phyloP scores from a whole-genome alignment of 108 stramenopile genomes.

The Ochromonas danica region DNA sequence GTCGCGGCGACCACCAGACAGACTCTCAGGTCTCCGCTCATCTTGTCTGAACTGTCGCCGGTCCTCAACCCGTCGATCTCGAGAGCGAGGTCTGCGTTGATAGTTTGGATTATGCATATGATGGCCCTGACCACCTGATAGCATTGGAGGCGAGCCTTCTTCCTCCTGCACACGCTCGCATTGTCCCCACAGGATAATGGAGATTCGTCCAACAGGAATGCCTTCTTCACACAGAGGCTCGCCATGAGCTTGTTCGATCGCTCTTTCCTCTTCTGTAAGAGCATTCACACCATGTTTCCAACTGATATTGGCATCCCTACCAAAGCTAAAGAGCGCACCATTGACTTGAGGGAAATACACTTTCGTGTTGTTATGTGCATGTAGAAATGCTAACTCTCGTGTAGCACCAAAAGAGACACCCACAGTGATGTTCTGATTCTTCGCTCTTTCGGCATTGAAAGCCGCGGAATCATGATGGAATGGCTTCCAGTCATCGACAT shows the following conservation, averaged over 20 bases:
- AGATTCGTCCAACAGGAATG: slow-evolving; percentile 73
- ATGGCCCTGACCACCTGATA: slow-evolving; percentile 37
- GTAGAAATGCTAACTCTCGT: slow-evolving; percentile 73
- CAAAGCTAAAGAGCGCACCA: slow-evolving; percentile 77
- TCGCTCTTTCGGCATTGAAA: slow-evolving; percentile 71
- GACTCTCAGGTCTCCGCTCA: too few relatives aligned
- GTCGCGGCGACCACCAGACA: too few relatives aligned
- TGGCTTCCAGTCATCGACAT: slow-evolving; percentile 77
- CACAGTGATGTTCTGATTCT: slow-evolving; percentile 76
- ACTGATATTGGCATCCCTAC: slow-evolving; percentile 73
- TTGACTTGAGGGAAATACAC: slow-evolving; percentile 79
- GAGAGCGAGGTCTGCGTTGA: too few relatives aligned
- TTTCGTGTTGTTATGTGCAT: slow-evolving; percentile 52
- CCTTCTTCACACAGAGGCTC: too few relatives aligned
- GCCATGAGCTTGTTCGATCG: neutral
- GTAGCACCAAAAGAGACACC: slow-evolving; percentile 73
- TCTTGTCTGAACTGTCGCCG: too few relatives aligned
- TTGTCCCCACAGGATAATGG: slow-evolving; percentile 77
- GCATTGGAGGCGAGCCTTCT: slow-evolving; percentile 67
- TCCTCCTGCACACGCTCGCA: slow-evolving; percentile 66
- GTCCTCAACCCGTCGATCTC: too few relatives aligned
- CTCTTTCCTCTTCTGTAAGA: slow-evolving; percentile 44
- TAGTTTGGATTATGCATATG: neutral
- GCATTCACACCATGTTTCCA: slow-evolving; percentile 76
- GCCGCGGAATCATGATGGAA: slow-evolving; percentile 87